These are phyloP conservation scores for Brassica rapa DNA, from an alignment of 345 rosid genomes.

Conservation along the genomic window DNA sequence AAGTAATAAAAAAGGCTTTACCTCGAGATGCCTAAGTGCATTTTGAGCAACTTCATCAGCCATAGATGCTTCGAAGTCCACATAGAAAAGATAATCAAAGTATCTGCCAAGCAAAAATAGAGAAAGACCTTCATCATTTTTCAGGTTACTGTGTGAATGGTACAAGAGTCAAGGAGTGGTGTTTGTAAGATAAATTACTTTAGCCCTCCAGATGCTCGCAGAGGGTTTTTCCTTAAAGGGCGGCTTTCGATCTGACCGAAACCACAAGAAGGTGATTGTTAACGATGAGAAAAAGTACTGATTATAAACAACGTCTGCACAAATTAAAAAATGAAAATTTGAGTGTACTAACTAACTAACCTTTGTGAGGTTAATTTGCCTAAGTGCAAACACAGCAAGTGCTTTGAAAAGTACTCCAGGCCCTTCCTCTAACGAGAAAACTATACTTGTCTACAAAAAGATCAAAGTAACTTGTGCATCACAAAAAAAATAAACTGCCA, in stretches of 20 bases:
- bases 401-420: conserved; percentile 98
- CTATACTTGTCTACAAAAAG: conserved; percentile 79
- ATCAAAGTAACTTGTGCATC: conserved; percentile 15
- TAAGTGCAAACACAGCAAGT: conserved; percentile 92
- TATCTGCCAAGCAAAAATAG: conserved; percentile 46
- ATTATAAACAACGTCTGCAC: conserved; percentile 7
- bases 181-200: conserved; percentile 46
- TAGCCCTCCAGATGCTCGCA: conserved; percentile 68
- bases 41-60: conserved; percentile 90
- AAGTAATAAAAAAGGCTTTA: conserved; percentile 24
- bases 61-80: conserved; percentile 98
- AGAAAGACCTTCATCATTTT: neutral
- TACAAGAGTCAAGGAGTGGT: neutral
- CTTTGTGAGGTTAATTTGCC: conserved; percentile 90
- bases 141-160: neutral
- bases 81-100: conserved; percentile 91
- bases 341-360: conserved; percentile 32
- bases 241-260: conserved; percentile 89
- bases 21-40: conserved; percentile 85
- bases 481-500: neutral
- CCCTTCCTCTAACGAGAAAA: conserved; percentile 94
- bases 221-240: conserved; percentile 68
- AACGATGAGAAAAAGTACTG: neutral
- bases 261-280: conserved; percentile 5
- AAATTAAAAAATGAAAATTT: neutral